These are phyloP conservation scores for Colletotrichum cuscutae DNA, from an alignment of 2,329 filamentous ascomycete species.

Conservation along the genomic window DNA sequence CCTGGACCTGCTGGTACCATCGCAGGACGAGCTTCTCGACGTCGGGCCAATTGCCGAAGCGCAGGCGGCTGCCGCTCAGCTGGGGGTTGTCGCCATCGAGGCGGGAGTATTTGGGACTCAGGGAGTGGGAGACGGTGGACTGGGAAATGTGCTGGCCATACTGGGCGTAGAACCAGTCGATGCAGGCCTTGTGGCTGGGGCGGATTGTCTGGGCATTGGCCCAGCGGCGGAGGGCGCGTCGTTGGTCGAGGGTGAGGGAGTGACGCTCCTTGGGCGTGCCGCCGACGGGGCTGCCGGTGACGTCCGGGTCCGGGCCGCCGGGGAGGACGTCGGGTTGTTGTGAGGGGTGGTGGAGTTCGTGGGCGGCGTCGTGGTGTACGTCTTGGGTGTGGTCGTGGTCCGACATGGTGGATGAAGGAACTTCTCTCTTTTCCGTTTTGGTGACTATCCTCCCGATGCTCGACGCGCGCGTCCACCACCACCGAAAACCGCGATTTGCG, in stretches of 20 bases:
- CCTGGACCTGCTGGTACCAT: slow-evolving; percentile 64
- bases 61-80: slow-evolving; percentile 69
- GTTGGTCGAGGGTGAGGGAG: slow-evolving; percentile 70
- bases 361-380: slow-evolving; percentile 25
- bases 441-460: neutral
- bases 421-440: neutral
- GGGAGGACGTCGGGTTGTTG: slow-evolving; percentile 23
- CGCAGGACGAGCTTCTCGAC: slow-evolving; percentile 68
- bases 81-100: slow-evolving; percentile 69
- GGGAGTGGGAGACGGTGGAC: slow-evolving; percentile 70
- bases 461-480: slow-evolving; percentile 1
- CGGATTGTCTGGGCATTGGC: slow-evolving; percentile 66
- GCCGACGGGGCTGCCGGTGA: slow-evolving; percentile 15
- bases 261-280: slow-evolving; percentile 59
- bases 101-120: slow-evolving; percentile 70
- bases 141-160: slow-evolving; percentile 71
- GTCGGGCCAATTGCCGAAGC: slow-evolving; percentile 73
- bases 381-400: slow-evolving; percentile 32
- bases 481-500: neutral
- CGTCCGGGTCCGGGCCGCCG: slow-evolving; percentile 14
- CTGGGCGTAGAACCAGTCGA: slow-evolving; percentile 69
- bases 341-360: slow-evolving; percentile 31
- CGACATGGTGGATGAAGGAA: slow-evolving; percentile 22
- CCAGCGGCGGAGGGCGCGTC: slow-evolving; percentile 69
- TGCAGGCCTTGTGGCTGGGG: slow-evolving; percentile 70